phyloP scores from a whole-genome alignment of 257 asterid species.

The Gentiana straminea region DNA sequence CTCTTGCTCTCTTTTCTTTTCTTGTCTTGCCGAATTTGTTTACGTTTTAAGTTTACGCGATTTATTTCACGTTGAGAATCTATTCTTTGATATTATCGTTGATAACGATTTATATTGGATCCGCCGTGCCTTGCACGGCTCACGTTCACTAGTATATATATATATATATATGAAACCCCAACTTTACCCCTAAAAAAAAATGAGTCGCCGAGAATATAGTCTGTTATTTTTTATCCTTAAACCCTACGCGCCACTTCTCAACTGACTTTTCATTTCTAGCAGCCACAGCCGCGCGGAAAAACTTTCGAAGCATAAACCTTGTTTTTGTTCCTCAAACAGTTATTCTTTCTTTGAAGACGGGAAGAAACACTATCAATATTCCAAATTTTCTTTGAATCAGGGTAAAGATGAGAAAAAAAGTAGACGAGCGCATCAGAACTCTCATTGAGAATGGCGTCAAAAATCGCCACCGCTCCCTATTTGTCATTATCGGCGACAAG shows the following conservation, averaged over 20 bases:
- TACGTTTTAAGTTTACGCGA: too few relatives aligned
- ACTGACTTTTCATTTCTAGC: background rate
- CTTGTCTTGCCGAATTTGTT: too few relatives aligned
- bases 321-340: background rate
- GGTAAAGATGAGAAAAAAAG: constrained; percentile 59
- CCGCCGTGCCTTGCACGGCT: too few relatives aligned
- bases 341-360: background rate
- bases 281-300: background rate
- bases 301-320: background rate
- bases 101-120: too few relatives aligned
- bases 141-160: too few relatives aligned
- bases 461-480: constrained; percentile 80
- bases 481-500: constrained; percentile 86
- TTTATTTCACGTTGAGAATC: too few relatives aligned
- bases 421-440: constrained; percentile 77
- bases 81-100: too few relatives aligned
- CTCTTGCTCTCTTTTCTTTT: too few relatives aligned
- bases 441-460: constrained; percentile 87
- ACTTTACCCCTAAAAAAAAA: too few relatives aligned
- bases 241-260: constrained; percentile 11
- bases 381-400: background rate
- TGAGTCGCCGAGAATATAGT: too few relatives aligned
- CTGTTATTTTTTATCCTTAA: constrained; percentile 2
- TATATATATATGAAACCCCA: too few relatives aligned
- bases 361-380: background rate